phyloP scores from a whole-genome alignment of 148 eudicot species.

The Rhododendron williamsianum region DNA sequence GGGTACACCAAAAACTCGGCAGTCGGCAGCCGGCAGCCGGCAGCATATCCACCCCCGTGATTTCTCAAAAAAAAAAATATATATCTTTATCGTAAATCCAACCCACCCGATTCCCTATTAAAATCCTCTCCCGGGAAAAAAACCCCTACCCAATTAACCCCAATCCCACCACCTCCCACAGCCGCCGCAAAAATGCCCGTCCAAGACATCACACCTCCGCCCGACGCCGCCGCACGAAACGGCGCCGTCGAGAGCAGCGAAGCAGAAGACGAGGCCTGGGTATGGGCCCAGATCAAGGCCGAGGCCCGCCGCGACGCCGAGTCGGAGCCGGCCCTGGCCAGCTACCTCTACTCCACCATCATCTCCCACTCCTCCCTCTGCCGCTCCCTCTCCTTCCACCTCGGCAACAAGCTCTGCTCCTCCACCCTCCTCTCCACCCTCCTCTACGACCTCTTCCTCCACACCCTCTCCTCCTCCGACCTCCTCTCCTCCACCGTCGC shows the following conservation, averaged over 20 bases:
- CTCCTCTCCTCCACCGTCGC: conserved; percentile 70
- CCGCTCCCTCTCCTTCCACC: conserved; percentile 71
- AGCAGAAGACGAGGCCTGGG: conserved; percentile 37
- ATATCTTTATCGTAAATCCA: no score
- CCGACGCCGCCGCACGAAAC: no score
- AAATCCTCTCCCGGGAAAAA: neutral
- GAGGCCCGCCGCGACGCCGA: conserved; percentile 85
- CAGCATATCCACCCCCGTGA: no score
- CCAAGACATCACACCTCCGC: neutral
- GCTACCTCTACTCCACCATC: conserved; percentile 76
- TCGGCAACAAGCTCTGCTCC: conserved; percentile 80
- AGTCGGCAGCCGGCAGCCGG: no score
- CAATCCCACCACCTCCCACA: neutral
- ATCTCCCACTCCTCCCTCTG: conserved; percentile 68
- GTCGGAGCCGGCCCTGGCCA: conserved; percentile 72
- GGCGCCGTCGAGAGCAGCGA: neutral
- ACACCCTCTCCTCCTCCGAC: conserved; percentile 44
- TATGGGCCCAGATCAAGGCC: conserved; percentile 71
- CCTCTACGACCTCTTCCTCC: conserved; percentile 73
- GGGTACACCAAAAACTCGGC: no score
- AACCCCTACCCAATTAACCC: neutral
- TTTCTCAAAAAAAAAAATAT: no score
- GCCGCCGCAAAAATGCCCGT: conserved; percentile 15
- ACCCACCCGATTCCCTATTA: neutral
- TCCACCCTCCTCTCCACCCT: conserved; percentile 78